phyloP scores from a whole-genome alignment of 805 yeast genomes.

The Maudiozyma saulgeensis region DNA sequence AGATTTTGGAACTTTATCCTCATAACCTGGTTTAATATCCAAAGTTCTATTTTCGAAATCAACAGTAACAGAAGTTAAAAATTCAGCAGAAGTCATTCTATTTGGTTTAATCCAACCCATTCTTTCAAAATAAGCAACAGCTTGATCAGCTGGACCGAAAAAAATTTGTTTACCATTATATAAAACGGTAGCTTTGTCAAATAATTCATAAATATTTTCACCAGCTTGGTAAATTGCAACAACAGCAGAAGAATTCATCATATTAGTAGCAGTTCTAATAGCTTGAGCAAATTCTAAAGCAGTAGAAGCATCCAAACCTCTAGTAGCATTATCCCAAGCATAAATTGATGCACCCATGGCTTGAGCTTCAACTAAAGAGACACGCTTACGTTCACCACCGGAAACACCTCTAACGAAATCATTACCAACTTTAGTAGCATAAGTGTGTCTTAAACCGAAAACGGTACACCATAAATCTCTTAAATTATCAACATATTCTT shows the following conservation, averaged over 20 bases:
- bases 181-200: slow-evolving; percentile 51
- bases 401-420: slow-evolving; percentile 62
- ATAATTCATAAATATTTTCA: slow-evolving; percentile 50
- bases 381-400: slow-evolving; percentile 68
- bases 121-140: slow-evolving; percentile 43
- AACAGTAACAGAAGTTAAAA: slow-evolving; percentile 51
- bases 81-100: slow-evolving; percentile 63
- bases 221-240: slow-evolving; percentile 64
- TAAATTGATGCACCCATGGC: slow-evolving; percentile 43
- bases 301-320: slow-evolving; percentile 64
- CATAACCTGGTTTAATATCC: slow-evolving; percentile 37
- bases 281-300: slow-evolving; percentile 58
- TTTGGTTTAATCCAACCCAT: slow-evolving; percentile 57
- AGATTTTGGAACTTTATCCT: slow-evolving; percentile 43
- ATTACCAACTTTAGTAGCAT: slow-evolving; percentile 56
- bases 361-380: slow-evolving; percentile 57
- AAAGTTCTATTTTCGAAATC: slow-evolving; percentile 52
- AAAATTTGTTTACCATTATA: slow-evolving; percentile 54
- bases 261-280: slow-evolving; percentile 48
- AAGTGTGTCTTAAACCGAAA: slow-evolving; percentile 50
- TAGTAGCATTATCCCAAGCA: slow-evolving; percentile 62
- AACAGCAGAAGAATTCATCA: slow-evolving; percentile 47
- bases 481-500: slow-evolving; percentile 31
- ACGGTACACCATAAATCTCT: slow-evolving; percentile 36
- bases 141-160: slow-evolving; percentile 46